Evolutionary conservation across 1,139 yeast genomes (phyloP).

Genomic region (Suhomyces terraborum): DNA sequence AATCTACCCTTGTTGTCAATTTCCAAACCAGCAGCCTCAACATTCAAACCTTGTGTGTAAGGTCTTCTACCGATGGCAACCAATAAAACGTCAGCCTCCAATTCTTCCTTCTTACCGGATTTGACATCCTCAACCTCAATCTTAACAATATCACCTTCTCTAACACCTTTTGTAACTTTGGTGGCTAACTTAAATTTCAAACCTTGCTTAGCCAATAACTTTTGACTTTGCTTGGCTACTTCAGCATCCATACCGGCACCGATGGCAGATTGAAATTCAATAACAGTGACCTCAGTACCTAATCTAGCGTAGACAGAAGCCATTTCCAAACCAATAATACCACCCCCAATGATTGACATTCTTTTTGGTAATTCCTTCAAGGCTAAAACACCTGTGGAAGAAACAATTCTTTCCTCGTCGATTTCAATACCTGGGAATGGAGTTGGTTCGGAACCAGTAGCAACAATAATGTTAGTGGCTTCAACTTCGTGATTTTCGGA

Average conservation of each 20-base stretch:
- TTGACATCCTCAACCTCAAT: conserved; percentile 89
- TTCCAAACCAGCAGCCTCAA: conserved; percentile 87
- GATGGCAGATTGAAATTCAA: conserved; percentile 87
- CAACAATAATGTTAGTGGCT: conserved; percentile 89
- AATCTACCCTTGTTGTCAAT: conserved; percentile 89
- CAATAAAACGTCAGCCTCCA: conserved; percentile 89
- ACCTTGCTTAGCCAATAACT: conserved; percentile 92
- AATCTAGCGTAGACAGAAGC: conserved; percentile 96
- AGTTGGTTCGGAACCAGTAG: conserved; percentile 98
- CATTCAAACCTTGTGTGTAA: conserved; percentile 84
- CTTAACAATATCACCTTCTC: conserved; percentile 86
- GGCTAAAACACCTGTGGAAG: conserved; percentile 89
- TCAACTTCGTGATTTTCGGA: conserved; percentile 60
- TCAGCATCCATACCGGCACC: conserved; percentile 98
- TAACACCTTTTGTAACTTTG: conserved; percentile 82
- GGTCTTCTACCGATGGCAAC: conserved; percentile 99
- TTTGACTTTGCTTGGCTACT: conserved; percentile 87
- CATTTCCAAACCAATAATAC: conserved; percentile 99
- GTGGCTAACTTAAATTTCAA: conserved; percentile 90
- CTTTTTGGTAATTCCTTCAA: conserved; percentile 90
- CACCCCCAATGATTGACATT: conserved; percentile 95
- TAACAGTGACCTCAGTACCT: conserved; percentile 92
- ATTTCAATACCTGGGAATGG: conserved; percentile 98
- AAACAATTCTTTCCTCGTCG: conserved; percentile 96
- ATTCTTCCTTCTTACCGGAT: conserved; percentile 73